Evolutionary conservation across 1,139 yeast species (phyloP).

Genomic region (Suhomyces coccinellae): DNA sequence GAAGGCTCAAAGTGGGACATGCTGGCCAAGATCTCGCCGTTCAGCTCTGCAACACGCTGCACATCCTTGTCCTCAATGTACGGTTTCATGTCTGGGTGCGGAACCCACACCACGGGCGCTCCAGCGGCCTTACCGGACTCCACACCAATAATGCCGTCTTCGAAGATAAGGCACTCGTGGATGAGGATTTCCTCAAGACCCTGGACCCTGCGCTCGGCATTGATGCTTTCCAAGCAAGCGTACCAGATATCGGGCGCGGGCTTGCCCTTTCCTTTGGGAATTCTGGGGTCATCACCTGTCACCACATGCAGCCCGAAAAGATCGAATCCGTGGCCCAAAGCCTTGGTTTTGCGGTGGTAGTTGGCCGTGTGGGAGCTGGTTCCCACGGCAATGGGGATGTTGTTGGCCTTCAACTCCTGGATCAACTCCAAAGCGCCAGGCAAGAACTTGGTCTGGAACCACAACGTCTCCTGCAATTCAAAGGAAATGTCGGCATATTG

Average conservation of each 20-base stretch:
- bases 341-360: slow-evolving; percentile 66
- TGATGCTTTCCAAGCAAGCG: slow-evolving; percentile 70
- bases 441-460: slow-evolving; percentile 65
- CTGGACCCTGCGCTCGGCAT: slow-evolving; percentile 40
- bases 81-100: slow-evolving; percentile 69
- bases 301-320: slow-evolving; percentile 69
- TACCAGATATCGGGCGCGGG: slow-evolving; percentile 94
- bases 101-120: slow-evolving; percentile 89
- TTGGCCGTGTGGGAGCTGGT: slow-evolving; percentile 73
- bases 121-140: slow-evolving; percentile 78
- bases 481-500: slow-evolving; percentile 55
- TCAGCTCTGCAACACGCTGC: slow-evolving; percentile 36
- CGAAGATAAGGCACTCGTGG: slow-evolving; percentile 84
- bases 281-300: slow-evolving; percentile 84
- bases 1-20: slow-evolving; percentile 55
- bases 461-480: slow-evolving; percentile 54
- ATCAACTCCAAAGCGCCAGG: slow-evolving; percentile 85
- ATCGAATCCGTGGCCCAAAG: slow-evolving; percentile 59
- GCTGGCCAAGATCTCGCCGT: slow-evolving; percentile 53
- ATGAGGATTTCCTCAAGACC: slow-evolving; percentile 53
- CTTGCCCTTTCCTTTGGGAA: slow-evolving; percentile 84
- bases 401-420: slow-evolving; percentile 42
- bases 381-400: slow-evolving; percentile 86
- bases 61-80: slow-evolving; percentile 40
- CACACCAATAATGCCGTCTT: slow-evolving; percentile 93